Evolutionary conservation across 805 yeast genomes (phyloP), one percentile per base, ranked within the genome.

Genomic region (Starmera quercuum): DNA sequence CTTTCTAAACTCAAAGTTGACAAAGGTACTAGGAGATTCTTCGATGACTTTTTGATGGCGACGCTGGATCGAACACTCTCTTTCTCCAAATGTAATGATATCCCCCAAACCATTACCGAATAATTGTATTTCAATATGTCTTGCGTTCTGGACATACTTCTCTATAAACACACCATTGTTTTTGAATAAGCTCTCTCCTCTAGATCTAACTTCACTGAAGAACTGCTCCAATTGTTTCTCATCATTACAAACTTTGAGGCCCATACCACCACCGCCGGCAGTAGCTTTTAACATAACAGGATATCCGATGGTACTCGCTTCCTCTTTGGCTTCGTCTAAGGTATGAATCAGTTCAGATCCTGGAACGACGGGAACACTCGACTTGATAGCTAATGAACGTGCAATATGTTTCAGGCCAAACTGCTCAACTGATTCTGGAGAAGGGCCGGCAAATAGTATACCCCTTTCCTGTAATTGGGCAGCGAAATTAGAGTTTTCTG

Each of bases 201-300:
- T 41, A 5, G 52, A 44, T 20, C 33, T 36, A n/a, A 52, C 56
- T 26, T 42, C 48, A 2, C 26, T 29, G 24, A 52, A 44, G 18
- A 32, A 38, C 6, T 10, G 20, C 20, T 35, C 33, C 14, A 48
- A 36, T 27, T 49, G 52, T 2, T 21, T 28, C 1, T 30, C 40
- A 15, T 39, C 20, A 8, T 29, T 13, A 28, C 54, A 48, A 12
- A 50, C 47, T 26, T 47, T 48, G 20, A 53, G 25, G 6, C 58
- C 58, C 54, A 51, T 53, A 12, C 58, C 58, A 24, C 58, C 58
- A 28, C 58, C 58, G 21, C 58, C 58, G 5, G 52, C 54, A 5
- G 55, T 49, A 21, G 56, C 50, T 31, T 53, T 53, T 31, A 53
- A 29, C 38, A 53, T 53, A 8, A 53, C 40, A 3, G 58, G 58